Evolutionary conservation across 2,329 filamentous ascomycete genomes (phyloP).

Genomic region (Sclerotinia trifoliorum): DNA sequence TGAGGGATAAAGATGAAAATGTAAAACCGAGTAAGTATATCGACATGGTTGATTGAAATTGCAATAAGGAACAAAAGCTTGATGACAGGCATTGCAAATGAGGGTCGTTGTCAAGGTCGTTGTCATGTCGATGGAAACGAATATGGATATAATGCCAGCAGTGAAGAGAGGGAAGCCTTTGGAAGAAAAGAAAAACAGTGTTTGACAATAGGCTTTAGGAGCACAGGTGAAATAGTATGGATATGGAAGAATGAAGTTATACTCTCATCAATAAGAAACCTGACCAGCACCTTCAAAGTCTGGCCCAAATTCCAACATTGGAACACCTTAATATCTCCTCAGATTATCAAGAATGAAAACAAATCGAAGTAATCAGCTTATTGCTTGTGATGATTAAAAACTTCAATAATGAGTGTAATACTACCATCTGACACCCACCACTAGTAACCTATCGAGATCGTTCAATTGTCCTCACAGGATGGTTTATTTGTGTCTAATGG

Average conservation of each 20-base stretch:
- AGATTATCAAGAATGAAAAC: not conserved
- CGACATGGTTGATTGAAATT: accelerated
- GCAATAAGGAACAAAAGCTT: not conserved
- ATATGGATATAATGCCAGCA: not conserved
- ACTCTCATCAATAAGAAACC: not conserved
- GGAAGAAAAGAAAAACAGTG: not conserved
- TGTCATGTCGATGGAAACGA: not conserved
- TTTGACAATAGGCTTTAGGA: not conserved
- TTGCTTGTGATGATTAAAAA: no score
- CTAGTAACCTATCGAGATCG: not conserved
- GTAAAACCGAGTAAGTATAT: not conserved
- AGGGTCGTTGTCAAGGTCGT: no score
- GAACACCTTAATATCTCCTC: not conserved
- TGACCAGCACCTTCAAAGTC: not conserved
- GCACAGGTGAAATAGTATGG: accelerated
- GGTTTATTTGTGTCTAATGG: no score
- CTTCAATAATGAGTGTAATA: not conserved
- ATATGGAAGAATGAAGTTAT: not conserved
- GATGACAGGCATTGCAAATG: not conserved
- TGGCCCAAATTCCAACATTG: not conserved
- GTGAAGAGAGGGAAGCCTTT: not conserved
- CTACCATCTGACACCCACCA: not conserved
- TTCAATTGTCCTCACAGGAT: no score
- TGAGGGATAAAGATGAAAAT: not conserved
- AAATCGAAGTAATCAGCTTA: no score